phyloP scores from a whole-genome alignment of 2,329 filamentous ascomycete species.

The Laburnicola sp. region DNA sequence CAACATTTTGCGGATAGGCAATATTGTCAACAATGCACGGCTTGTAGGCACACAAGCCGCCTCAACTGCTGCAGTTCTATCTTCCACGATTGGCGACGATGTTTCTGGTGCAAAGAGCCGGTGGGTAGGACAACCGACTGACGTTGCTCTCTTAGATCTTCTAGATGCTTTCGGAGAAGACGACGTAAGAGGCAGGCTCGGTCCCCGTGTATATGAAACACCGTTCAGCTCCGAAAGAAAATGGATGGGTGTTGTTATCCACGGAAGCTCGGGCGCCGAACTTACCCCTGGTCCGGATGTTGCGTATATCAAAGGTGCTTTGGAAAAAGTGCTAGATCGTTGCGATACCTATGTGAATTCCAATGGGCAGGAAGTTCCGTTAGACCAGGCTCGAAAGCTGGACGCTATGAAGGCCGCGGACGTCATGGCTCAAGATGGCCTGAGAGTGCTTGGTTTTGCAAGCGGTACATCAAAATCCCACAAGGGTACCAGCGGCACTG shows the following conservation, averaged over 20 bases:
- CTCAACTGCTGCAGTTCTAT: slow-evolving; percentile 77
- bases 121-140: slow-evolving; percentile 96
- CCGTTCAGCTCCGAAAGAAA: slow-evolving; percentile 97
- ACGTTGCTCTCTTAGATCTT: slow-evolving; percentile 94
- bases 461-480: slow-evolving; percentile 65
- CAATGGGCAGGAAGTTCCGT: slow-evolving; percentile 81
- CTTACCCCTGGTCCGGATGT: slow-evolving; percentile 67
- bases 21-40: slow-evolving; percentile 93
- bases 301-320: slow-evolving; percentile 92
- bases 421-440: slow-evolving; percentile 82
- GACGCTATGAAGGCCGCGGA: slow-evolving; percentile 80
- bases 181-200: slow-evolving; percentile 83
- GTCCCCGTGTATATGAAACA: slow-evolving; percentile 79
- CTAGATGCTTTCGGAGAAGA: slow-evolving; percentile 89
- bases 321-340: slow-evolving; percentile 81
- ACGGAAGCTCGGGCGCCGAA: slow-evolving; percentile 54
- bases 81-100: slow-evolving; percentile 73
- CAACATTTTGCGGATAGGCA: slow-evolving; percentile 85
- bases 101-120: slow-evolving; percentile 72
- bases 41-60: slow-evolving; percentile 72
- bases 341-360: slow-evolving; percentile 89
- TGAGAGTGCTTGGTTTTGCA: slow-evolving; percentile 90
- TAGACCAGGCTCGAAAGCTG: slow-evolving; percentile 75
- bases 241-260: slow-evolving; percentile 96
- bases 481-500: slow-evolving; percentile 36